phyloP scores from a whole-genome alignment of 1,284 basidiomycete species.

The Austroboletus niveus region DNA sequence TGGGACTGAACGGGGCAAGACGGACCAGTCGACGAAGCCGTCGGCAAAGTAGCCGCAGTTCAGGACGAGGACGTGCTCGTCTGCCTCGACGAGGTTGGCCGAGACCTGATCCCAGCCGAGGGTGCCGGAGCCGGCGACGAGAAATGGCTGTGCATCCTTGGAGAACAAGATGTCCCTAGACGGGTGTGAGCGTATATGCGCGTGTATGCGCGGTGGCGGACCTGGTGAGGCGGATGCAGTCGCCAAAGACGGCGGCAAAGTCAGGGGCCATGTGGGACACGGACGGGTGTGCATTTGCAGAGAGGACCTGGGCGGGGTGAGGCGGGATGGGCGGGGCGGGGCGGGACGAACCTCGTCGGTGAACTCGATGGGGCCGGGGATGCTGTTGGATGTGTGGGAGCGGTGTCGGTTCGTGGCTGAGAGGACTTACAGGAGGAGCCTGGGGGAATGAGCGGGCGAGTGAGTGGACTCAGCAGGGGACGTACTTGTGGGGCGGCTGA shows the following conservation, averaged over 20 bases:
- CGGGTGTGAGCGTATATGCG: background rate
- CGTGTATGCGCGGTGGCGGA: constrained; percentile 16
- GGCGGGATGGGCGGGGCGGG: constrained; percentile 1
- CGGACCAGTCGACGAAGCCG: constrained; percentile 78
- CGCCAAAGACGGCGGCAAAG: constrained; percentile 88
- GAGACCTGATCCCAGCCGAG: constrained; percentile 89
- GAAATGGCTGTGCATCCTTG: constrained; percentile 78
- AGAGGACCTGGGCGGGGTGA: constrained; percentile 49
- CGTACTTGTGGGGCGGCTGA: constrained; percentile 68
- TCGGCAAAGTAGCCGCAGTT: constrained; percentile 91
- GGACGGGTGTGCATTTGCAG: constrained; percentile 83
- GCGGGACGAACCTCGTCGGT: constrained; percentile 65
- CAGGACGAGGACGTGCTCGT: constrained; percentile 79
- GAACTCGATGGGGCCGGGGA: constrained; percentile 83
- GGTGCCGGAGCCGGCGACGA: constrained; percentile 93
- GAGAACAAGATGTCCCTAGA: constrained; percentile 75
- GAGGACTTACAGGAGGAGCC: constrained; percentile 61
- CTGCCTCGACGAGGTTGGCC: constrained; percentile 80
- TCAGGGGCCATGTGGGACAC: constrained; percentile 91
- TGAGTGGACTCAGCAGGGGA: constrained; percentile 8
- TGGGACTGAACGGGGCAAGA: background rate
- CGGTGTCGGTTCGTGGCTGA: background rate
- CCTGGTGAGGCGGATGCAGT: constrained; percentile 87
- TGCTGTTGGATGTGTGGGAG: constrained; percentile 39
- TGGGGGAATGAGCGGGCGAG: constrained; percentile 22